Conservation (phyloP, 2,329 filamentous ascomycete species). For the Sarocladium strictum region DNA sequence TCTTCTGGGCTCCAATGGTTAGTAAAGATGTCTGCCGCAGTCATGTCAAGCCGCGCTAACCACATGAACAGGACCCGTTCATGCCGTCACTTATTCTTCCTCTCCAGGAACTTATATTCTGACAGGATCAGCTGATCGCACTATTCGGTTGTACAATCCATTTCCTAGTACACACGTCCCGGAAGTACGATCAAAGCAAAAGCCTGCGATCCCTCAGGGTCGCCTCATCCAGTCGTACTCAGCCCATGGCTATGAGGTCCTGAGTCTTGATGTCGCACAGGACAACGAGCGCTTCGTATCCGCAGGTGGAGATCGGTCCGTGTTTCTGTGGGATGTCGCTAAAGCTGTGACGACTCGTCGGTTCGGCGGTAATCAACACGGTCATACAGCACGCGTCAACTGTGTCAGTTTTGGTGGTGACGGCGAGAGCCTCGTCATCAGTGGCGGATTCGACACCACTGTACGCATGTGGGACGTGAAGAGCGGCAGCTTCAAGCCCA, state of each 20-base stretch:
- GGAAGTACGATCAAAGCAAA: slow-evolving; percentile 19
- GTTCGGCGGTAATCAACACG: slow-evolving; percentile 55
- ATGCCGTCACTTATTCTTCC: slow-evolving; percentile 67
- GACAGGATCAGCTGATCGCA: slow-evolving; percentile 78
- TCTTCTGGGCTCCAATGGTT: slow-evolving; percentile 54
- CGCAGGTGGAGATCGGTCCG: slow-evolving; percentile 81
- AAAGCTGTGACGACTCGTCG: slow-evolving; percentile 71
- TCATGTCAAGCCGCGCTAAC: background rate
- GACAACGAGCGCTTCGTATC: slow-evolving; percentile 84
- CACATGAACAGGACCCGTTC: slow-evolving; percentile 55
- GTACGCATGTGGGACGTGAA: slow-evolving; percentile 72
- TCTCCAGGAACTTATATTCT: slow-evolving; percentile 72
- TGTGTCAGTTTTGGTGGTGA: slow-evolving; percentile 73
- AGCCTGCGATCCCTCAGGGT: slow-evolving; percentile 34
- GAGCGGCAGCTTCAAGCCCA: slow-evolving; percentile 48
- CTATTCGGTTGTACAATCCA: slow-evolving; percentile 82
- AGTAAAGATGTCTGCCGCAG: slow-evolving; percentile 15
- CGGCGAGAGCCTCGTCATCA: slow-evolving; percentile 66
- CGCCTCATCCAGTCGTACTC: slow-evolving; percentile 80
- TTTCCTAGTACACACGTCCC: slow-evolving; percentile 39
- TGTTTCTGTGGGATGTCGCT: slow-evolving; percentile 92
- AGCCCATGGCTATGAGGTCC: slow-evolving; percentile 87
- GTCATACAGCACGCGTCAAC: slow-evolving; percentile 71
- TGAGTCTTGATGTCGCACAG: slow-evolving; percentile 66
- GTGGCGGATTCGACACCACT: slow-evolving; percentile 67